Percentiles rank a stretch among this genome's conserved stretches.
Evolutionary conservation across 2,329 filamentous ascomycete species (phyloP).

Genomic region (Stromatinia cepivora): DNA sequence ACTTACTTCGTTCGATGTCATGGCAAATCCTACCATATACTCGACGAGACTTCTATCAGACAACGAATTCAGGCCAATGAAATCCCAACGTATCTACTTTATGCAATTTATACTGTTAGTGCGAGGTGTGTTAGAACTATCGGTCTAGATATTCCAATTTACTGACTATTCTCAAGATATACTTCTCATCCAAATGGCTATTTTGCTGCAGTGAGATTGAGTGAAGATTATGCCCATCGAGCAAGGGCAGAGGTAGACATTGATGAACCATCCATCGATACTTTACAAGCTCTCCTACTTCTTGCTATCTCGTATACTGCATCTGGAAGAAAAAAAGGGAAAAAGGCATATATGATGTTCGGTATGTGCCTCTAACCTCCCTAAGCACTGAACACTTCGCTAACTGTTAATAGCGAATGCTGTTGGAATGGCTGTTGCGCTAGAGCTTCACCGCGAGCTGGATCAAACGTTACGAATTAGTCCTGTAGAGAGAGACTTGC

Average conservation of each 20-base stretch:
- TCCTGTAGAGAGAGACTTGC: slow-evolving; percentile 70
- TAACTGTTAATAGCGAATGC: slow-evolving; percentile 61
- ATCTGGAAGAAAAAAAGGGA: slow-evolving; percentile 74
- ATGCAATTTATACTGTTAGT: slow-evolving; percentile 62
- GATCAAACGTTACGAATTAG: slow-evolving; percentile 62
- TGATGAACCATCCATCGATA: slow-evolving; percentile 79
- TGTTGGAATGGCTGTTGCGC: slow-evolving; percentile 78
- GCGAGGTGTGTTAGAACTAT: slow-evolving; percentile 52
- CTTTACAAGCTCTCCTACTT: slow-evolving; percentile 72
- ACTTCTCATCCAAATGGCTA: slow-evolving; percentile 66
- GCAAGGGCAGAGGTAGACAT: slow-evolving; percentile 71
- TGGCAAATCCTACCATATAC: slow-evolving; percentile 77
- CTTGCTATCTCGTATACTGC: slow-evolving; percentile 76
- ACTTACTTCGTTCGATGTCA: slow-evolving; percentile 79
- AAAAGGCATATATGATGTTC: slow-evolving; percentile 84
- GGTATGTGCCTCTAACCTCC: slow-evolving; percentile 51
- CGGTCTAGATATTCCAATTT: not conserved
- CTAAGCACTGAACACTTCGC: slow-evolving; percentile 27
- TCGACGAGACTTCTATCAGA: slow-evolving; percentile 74
- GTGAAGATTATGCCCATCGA: slow-evolving; percentile 71
- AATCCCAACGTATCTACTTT: slow-evolving; percentile 48
- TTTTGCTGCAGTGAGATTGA: slow-evolving; percentile 64
- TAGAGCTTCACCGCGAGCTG: slow-evolving; percentile 78
- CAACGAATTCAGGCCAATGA: slow-evolving; percentile 68
- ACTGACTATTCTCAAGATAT: slow-evolving; percentile 54